These are phyloP conservation scores for Cerrena zonata DNA, from an alignment of 1,284 basidiomycete species.

Conservation along the genomic window DNA sequence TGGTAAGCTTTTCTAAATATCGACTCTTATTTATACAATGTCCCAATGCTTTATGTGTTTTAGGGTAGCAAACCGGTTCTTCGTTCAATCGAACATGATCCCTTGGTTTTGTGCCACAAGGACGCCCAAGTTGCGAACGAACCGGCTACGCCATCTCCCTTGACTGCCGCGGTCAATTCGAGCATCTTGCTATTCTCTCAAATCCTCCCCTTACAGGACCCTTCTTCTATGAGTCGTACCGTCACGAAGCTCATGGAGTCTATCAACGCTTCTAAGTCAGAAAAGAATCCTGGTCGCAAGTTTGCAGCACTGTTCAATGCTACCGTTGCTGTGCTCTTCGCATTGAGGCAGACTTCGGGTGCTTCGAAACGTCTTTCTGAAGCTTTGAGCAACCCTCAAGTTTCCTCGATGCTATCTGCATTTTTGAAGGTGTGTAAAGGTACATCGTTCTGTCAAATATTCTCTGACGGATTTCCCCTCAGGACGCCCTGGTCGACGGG, in stretches of 20 bases:
- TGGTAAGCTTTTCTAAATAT: constrained; percentile 44
- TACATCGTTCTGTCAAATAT: background rate
- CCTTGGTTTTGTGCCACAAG: constrained; percentile 65
- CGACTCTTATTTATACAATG: background rate
- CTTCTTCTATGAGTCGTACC: constrained; percentile 59
- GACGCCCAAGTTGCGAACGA: constrained; percentile 38
- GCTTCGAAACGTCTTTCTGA: constrained; percentile 59
- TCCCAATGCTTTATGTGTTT: background rate
- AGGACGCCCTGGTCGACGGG: constrained; percentile 80
- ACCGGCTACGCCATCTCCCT: constrained; percentile 67
- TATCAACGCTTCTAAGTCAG: constrained; percentile 73
- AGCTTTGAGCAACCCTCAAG: constrained; percentile 61
- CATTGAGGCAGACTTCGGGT: constrained; percentile 59
- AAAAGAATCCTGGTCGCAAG: constrained; percentile 85
- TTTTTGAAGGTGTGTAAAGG: constrained; percentile 66
- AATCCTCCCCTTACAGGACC: constrained; percentile 76
- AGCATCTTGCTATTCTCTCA: constrained; percentile 82
- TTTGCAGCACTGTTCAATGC: constrained; percentile 84
- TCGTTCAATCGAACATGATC: constrained; percentile 83
- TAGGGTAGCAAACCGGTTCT: constrained; percentile 78
- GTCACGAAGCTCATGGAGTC: constrained; percentile 70
- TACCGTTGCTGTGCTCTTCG: constrained; percentile 73
- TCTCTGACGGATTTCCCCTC: constrained; percentile 1
- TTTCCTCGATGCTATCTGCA: constrained; percentile 65
- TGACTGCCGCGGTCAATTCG: constrained; percentile 83